Percentiles rank a stretch among this genome's conserved stretches.
phyloP scores from a whole-genome alignment of 1,139 yeast species.

The Suhomyces wounanorum region DNA sequence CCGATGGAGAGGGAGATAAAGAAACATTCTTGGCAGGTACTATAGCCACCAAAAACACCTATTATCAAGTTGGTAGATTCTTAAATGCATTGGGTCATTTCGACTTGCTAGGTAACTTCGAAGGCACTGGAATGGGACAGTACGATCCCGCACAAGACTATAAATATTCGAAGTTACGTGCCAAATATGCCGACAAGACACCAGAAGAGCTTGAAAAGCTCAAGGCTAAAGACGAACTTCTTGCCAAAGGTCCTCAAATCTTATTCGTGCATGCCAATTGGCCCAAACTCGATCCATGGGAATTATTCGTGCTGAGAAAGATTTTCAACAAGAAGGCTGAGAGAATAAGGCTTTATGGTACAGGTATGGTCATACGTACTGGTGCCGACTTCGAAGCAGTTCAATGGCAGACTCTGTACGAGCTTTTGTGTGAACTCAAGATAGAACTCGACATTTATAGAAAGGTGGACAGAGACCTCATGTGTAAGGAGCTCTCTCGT shows the following conservation, averaged over 20 bases:
- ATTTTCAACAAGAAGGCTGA: conserved; percentile 46
- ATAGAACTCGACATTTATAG: conserved; percentile 48
- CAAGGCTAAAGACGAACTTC: conserved; percentile 8
- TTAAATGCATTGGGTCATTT: conserved; percentile 57
- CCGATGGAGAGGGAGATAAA: conserved; percentile 89
- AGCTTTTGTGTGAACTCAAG: conserved; percentile 56
- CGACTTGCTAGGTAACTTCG: conserved; percentile 41
- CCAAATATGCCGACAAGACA: conserved; percentile 11
- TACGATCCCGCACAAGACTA: conserved; percentile 66
- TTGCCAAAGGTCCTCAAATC: conserved; percentile 36
- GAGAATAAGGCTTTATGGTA: conserved; percentile 54
- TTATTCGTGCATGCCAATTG: conserved; percentile 67
- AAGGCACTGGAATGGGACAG: conserved; percentile 76
- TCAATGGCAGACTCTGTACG: conserved; percentile 62
- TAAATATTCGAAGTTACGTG: conserved; percentile 16
- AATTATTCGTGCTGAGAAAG: conserved; percentile 41
- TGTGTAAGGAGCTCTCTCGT: conserved; percentile 50
- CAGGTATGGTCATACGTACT: conserved; percentile 50
- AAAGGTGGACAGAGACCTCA: conserved; percentile 42
- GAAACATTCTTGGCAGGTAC: conserved; percentile 87
- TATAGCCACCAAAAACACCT: conserved; percentile 57
- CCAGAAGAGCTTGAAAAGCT: conserved; percentile 15
- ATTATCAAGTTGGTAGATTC: conserved; percentile 67
- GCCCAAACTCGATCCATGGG: conserved; percentile 65
- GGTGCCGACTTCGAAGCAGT: conserved; percentile 62